Evolutionary conservation across 345 rosid species (phyloP), one percentile per base, ranked within the genome.

Genomic region (Clarkia xantiana): DNA sequence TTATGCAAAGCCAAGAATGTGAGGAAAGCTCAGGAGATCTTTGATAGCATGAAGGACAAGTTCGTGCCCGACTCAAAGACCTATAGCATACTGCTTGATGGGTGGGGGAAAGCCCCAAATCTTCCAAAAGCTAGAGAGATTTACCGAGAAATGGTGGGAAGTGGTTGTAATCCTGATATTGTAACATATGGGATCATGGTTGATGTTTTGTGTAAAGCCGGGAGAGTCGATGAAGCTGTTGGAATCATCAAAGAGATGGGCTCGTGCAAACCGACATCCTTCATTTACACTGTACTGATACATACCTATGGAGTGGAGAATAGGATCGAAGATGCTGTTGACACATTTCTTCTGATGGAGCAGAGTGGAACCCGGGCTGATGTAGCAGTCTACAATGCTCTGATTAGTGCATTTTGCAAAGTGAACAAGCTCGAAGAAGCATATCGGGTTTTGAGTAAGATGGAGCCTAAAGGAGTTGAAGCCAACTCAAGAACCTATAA

Each of bases 41-140:
- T 89, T 25, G 82, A 85, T 61, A 55, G 45, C 14, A 68, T 74
- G 82, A 82, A 76, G 54, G 79, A 69, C 25, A 58, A 42, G 23
- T 79, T 79, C 66, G 58, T 43, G 12, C 85, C 82, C 0, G 79
- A 79, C 54, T 68, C 85, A 3, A 85, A 89, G 61, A 85, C 95
- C 4, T 89, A 73, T 61, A 89, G 95, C 51, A 82, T 89, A 66
- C 57, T 89, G 79, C 63, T 85, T 63, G 87, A 74, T 16, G 97
- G 94, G 19, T 89, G 97, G 97, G 97, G 95, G 18, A 85, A 71
- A 58, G 82, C 71, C 47, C 97, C 95, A 0, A 85, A 89, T 48
- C 67, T 89, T 55, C 87, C 90, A 3, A 89, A 77, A 71, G 94
- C 94, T 0, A 75, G 97, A 66, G 87, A 78, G 62, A 66, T 76